A percentile compares a stretch with the other conserved stretches of the same genome.
phyloP scores from a whole-genome alignment of 2,329 filamentous ascomycete species.

The Fusarium temperatum region DNA sequence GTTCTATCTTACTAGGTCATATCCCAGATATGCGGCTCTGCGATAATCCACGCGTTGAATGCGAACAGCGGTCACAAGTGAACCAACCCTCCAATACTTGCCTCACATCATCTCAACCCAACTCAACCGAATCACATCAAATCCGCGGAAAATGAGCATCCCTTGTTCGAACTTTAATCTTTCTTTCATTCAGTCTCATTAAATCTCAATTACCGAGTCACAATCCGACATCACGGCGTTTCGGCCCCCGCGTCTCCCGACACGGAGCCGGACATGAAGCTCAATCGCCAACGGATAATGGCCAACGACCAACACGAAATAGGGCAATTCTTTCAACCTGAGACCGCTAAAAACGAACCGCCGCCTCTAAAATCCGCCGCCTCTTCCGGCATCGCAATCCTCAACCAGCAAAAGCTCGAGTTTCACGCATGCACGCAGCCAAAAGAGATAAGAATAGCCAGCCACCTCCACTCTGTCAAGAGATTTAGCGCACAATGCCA shows the following conservation, averaged over 20 bases:
- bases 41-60: neutral
- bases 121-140: accelerated
- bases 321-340: neutral
- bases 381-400: neutral
- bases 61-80: neutral
- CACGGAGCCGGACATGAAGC: neutral
- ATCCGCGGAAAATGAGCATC: neutral
- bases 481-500: neutral
- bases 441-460: neutral
- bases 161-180: accelerated
- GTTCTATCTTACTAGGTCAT: too few relatives aligned
- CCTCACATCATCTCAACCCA: neutral
- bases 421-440: neutral
- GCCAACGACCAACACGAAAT: neutral
- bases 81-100: neutral
- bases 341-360: neutral
- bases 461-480: neutral
- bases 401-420: neutral
- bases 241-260: neutral
- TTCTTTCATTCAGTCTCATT: accelerated
- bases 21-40: neutral
- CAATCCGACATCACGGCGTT: neutral
- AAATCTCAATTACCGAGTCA: neutral
- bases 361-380: neutral
- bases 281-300: neutral